Conservation (phyloP, 192 early-diverging fungal species). For the Coemansia sp. region DNA sequence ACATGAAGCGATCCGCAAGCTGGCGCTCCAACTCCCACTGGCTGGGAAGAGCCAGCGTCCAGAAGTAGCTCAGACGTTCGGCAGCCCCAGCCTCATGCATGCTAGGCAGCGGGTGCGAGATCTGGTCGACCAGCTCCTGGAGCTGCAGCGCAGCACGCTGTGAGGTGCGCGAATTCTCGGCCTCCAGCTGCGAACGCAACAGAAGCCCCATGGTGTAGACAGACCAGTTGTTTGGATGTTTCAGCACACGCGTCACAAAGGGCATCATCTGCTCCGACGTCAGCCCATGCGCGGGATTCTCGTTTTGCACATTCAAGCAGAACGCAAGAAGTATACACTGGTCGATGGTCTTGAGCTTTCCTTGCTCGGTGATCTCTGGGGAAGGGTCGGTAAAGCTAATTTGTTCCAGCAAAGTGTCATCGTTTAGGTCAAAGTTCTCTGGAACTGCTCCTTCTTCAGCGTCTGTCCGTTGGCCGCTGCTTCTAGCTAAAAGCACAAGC, state of each 20-base stretch:
- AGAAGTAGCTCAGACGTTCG: constrained; percentile 85
- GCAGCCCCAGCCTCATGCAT: constrained; percentile 35
- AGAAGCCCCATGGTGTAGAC: constrained; percentile 95
- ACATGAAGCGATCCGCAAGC: constrained; percentile 79
- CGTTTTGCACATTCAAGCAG: constrained; percentile 93
- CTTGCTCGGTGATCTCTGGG: constrained; percentile 55
- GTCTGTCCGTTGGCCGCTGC: constrained; percentile 52
- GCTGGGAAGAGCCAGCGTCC: constrained; percentile 75
- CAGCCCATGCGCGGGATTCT: constrained; percentile 88
- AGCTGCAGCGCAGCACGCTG: constrained; percentile 90
- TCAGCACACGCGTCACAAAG: constrained; percentile 86
- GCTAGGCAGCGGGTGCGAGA: constrained; percentile 52
- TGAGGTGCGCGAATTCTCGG: constrained; percentile 79
- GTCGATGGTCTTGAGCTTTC: constrained; percentile 77
- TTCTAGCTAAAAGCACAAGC: constrained; percentile 87
- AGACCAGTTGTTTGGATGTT: constrained; percentile 96
- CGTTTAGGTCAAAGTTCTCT: constrained; percentile 81
- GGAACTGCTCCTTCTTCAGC: constrained; percentile 49
- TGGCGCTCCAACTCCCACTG: constrained; percentile 98
- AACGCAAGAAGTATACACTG: constrained; percentile 87
- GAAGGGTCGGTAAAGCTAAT: constrained; percentile 64
- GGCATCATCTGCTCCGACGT: constrained; percentile 97
- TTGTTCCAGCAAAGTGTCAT: constrained; percentile 89
- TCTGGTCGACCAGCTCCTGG: constrained; percentile 96
- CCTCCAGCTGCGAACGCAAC: constrained; percentile 87